Conservation (phyloP, 2,329 filamentous ascomycete species). For the Pseudogymnoascus pannorum region DNA sequence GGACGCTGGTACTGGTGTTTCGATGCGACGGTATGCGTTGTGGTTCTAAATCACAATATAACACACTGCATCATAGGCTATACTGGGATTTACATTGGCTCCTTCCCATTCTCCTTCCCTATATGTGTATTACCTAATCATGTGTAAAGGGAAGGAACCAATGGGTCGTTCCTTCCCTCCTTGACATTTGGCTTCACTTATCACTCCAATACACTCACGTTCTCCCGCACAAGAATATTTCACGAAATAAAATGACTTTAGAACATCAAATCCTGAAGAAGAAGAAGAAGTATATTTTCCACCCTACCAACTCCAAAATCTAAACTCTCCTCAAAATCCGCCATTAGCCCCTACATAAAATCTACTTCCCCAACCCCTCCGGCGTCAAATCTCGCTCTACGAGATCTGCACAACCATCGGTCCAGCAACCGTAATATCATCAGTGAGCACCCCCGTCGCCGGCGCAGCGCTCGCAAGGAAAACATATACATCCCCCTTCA, state of each 20-base stretch:
- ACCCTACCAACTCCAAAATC: not conserved
- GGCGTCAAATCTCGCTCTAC: constrained; percentile 22
- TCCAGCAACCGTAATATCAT: constrained; percentile 60
- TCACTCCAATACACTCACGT: not conserved
- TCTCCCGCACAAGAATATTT: not conserved
- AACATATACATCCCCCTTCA: constrained; percentile 60
- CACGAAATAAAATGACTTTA: not conserved
- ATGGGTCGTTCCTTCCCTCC: not conserved
- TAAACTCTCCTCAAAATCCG: not conserved
- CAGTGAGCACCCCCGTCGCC: constrained; percentile 44
- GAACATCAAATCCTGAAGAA: not conserved
- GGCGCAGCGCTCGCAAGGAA: constrained; percentile 52
- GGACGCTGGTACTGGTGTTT: not conserved
- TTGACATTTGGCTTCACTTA: not conserved
- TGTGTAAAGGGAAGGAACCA: not conserved
- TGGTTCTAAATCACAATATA: not conserved
- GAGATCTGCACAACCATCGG: constrained; percentile 51
- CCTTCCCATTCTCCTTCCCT: not conserved
- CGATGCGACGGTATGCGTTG: not conserved
- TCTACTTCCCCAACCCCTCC: not conserved
- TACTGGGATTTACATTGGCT: not conserved
- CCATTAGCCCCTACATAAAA: not conserved
- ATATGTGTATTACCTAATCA: not conserved
- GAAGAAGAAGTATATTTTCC: constrained; percentile 3
- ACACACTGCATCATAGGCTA: not conserved